A percentile compares a stretch with the other conserved stretches of the same genome.
Conservation (phyloP, 2,329 filamentous ascomycete species). For the Diaporthe capsici region DNA sequence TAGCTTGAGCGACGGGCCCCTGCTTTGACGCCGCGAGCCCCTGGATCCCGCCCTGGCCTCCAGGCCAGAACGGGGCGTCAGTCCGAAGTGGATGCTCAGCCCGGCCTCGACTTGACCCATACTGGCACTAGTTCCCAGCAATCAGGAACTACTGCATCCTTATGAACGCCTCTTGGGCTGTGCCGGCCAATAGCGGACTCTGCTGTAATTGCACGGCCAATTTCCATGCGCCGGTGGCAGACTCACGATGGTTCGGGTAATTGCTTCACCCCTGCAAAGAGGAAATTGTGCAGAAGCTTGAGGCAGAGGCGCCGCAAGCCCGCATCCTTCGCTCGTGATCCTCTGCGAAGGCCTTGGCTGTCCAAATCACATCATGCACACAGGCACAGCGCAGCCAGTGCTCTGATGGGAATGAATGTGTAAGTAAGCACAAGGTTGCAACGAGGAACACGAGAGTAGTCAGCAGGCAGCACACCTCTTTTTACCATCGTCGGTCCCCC, state of each 20-base stretch:
- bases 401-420: slow-evolving; percentile 10
- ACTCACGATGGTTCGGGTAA: slow-evolving; percentile 23
- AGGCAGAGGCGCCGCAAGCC: slow-evolving; percentile 16
- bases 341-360: slow-evolving; percentile 17
- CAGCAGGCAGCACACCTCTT: slow-evolving; percentile 36
- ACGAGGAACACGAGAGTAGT: slow-evolving; percentile 15
- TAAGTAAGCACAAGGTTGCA: slow-evolving; percentile 26
- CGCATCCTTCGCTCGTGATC: slow-evolving; percentile 33
- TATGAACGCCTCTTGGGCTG: neutral
- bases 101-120: slow-evolving; percentile 19
- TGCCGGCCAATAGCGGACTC: slow-evolving; percentile 8
- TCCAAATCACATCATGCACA: slow-evolving; percentile 32
- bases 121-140: slow-evolving; percentile 18
- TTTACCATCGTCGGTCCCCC: slow-evolving; percentile 16
- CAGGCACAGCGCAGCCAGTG: neutral
- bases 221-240: slow-evolving; percentile 23
- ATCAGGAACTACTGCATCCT: slow-evolving; percentile 28
- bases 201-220: neutral
- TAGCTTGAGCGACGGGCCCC: slow-evolving; percentile 16
- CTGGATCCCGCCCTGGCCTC: slow-evolving; percentile 16
- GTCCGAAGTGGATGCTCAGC: slow-evolving; percentile 26
- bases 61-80: slow-evolving; percentile 19
- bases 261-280: slow-evolving; percentile 14
- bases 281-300: slow-evolving; percentile 31
- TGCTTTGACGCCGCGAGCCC: slow-evolving; percentile 14